Evolutionary conservation across 192 early-diverging fungal species (phyloP).

Genomic region (Coemansia aciculifera): DNA sequence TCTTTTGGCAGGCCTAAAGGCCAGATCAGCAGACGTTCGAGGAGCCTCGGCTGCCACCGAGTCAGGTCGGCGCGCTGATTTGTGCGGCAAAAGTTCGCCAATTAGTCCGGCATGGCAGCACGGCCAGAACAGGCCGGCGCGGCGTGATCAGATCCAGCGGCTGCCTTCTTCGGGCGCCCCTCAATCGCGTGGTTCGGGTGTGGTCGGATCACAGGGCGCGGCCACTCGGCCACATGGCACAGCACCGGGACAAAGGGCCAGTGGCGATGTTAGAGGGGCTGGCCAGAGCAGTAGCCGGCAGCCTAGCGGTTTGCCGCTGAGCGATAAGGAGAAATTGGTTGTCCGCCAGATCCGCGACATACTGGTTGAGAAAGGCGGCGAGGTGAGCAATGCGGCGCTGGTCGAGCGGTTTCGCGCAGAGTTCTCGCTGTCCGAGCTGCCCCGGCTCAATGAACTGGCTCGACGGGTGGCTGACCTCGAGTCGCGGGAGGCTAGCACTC

Average conservation of each 20-base stretch:
- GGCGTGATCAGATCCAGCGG: conserved; percentile 16
- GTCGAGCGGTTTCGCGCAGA: conserved; percentile 22
- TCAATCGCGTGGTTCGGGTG: not conserved
- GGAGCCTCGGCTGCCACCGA: conserved; percentile 4
- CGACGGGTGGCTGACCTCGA: conserved; percentile 30
- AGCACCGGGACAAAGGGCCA: not conserved
- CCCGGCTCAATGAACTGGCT: conserved; percentile 31
- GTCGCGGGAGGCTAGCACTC: conserved; percentile 10
- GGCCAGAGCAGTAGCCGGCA: not conserved
- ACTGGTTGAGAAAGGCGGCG: conserved; percentile 27
- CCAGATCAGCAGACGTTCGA: conserved; percentile 14
- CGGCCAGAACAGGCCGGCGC: not conserved
- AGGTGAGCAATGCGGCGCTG: conserved; percentile 25
- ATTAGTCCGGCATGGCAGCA: conserved; percentile 2
- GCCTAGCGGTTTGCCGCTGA: not conserved
- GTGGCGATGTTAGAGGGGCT: not conserved
- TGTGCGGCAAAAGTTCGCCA: conserved; percentile 5
- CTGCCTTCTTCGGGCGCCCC: not conserved
- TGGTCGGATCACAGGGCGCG: conserved; percentile 14
- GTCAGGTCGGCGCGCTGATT: conserved; percentile 9
- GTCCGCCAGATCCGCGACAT: conserved; percentile 19
- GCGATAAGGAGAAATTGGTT: conserved; percentile 14
- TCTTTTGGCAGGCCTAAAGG: conserved; percentile 24
- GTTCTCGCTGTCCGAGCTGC: conserved; percentile 17
- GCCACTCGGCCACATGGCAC: conserved; percentile 11